Evolutionary conservation across 768 basidiomycete genomes (phyloP).

Genomic region (Xerocomellus chrysenteron): DNA sequence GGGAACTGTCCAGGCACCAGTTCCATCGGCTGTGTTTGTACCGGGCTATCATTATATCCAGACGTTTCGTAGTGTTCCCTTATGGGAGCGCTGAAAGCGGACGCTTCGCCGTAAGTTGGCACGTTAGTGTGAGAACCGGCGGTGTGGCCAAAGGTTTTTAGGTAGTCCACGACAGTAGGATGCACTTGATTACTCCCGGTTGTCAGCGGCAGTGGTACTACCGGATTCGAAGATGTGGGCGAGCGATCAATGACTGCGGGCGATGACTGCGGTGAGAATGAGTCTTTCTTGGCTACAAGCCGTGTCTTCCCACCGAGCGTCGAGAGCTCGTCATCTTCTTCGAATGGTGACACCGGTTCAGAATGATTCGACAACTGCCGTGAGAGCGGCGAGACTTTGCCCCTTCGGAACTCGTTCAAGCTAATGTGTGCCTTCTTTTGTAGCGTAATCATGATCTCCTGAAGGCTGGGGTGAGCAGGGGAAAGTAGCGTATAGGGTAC

Average conservation of each 20-base stretch:
- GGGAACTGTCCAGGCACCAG: constrained; percentile 46
- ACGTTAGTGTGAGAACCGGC: constrained; percentile 19
- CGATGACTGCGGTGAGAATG: constrained; percentile 48
- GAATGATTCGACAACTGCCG: constrained; percentile 32
- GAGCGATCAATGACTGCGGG: constrained; percentile 53
- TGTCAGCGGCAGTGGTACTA: constrained; percentile 67
- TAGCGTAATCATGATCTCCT: constrained; percentile 65
- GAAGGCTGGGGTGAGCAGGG: constrained; percentile 10
- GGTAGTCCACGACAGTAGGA: constrained; percentile 65
- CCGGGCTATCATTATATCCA: constrained; percentile 19
- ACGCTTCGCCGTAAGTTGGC: constrained; percentile 24
- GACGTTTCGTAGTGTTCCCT: constrained; percentile 26
- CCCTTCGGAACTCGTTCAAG: constrained; percentile 61
- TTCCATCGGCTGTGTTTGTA: constrained; percentile 32
- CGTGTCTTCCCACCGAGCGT: constrained; percentile 67
- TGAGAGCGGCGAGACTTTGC: constrained; percentile 47
- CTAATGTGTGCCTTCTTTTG: constrained; percentile 66
- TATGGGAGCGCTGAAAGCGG: constrained; percentile 26
- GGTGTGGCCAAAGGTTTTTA: constrained; percentile 54
- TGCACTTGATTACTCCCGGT: constrained; percentile 52
- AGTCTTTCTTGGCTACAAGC: constrained; percentile 60
- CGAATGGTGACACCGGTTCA: constrained; percentile 44
- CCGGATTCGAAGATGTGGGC: constrained; percentile 67
- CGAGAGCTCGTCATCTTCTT: constrained; percentile 63
- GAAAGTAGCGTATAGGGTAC: neutral